Evolutionary conservation across 345 rosid species (phyloP), one percentile per base, ranked within the genome.

Genomic region (Eutrema heterophyllum): DNA sequence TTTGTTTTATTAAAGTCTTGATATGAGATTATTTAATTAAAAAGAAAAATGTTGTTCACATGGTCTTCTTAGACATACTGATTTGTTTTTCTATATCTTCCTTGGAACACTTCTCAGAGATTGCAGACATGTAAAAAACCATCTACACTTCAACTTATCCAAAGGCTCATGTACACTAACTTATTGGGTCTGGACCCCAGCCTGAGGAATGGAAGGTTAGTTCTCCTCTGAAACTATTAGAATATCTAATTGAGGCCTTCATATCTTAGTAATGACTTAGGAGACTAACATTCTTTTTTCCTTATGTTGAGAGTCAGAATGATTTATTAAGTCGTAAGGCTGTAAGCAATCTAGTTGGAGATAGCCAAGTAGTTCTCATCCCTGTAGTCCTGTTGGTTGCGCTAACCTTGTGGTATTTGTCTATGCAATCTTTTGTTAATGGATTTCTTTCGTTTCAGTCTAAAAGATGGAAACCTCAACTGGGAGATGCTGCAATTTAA

Each of bases 401-500:
- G 9, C 10, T 60, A 21, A 52, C 58, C 44, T 54, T 68, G 26
- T 43, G 18, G 65, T 39, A 18, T 60, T 53, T 27, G 21, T 26
- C 64, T 38, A 48, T 16, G 30, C 9, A 39, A 63, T 64, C 3
- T 44, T 64, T 46, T 48, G 35, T 15, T 51, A 7, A 15, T 76
- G 40, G 57, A 44, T 67, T 80, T 38, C 53, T 36, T 78, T 49
- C 62, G 33, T 70, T 83, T 82, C 84, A 95, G 99, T 81, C 77
- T 95, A 64, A 92, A 95, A 78, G 96, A 86, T 79, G 97, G 97
- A 79, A 87, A 86, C 11, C 89, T 95, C 43, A 95, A 92, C 76
- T 81, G 85, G 77, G 97, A 95, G 87, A 86, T 95, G n/a, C 73
- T 95, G 87, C 97, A 85, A 83, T 92, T 92, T 83, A 95, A 95